These are phyloP conservation scores for Fusarium heterosporum DNA, from an alignment of 2,329 filamentous ascomycete species.

Conservation along the genomic window DNA sequence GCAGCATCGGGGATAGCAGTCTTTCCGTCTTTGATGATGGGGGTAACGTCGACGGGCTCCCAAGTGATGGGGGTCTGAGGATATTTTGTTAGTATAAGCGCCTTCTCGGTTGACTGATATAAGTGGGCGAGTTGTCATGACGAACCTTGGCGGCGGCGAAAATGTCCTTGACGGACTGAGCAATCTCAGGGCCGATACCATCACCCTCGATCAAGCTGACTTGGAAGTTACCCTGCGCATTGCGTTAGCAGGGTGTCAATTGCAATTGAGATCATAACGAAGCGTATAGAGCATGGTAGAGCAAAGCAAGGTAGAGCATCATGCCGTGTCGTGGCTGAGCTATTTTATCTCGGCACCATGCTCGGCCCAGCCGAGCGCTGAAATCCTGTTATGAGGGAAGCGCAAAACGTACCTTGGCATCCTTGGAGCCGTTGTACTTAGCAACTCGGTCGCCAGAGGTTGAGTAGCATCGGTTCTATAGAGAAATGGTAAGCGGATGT, in stretches of 20 bases:
- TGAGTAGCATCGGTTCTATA: conserved; percentile 72
- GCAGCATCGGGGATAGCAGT: conserved; percentile 93
- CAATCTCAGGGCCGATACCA: conserved; percentile 97
- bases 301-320: too few relatives aligned
- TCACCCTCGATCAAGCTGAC: conserved; percentile 99
- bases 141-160: conserved; percentile 92
- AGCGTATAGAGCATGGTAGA: conserved; percentile 10
- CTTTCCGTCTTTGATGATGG: conserved; percentile 92
- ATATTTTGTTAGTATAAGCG: conserved; percentile 42
- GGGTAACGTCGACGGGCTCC: conserved; percentile 97
- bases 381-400: conserved; percentile 27
- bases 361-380: conserved; percentile 46
- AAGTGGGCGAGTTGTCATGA: conserved; percentile 38
- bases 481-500: conserved; percentile 33
- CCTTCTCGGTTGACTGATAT: conserved; percentile 1
- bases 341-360: conserved; percentile 54
- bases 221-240: conserved; percentile 85
- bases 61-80: conserved; percentile 84
- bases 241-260: conserved; percentile 44
- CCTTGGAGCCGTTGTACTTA: conserved; percentile 93
- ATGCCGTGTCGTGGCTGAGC: conserved; percentile 51
- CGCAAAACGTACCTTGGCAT: conserved; percentile 77
- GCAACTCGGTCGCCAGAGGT: conserved; percentile 78
- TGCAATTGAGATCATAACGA: conserved; percentile 29
- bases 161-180: conserved; percentile 98